Evolutionary conservation across 306 rosid species (phyloP).

Genomic region (Sicyos edulis): DNA sequence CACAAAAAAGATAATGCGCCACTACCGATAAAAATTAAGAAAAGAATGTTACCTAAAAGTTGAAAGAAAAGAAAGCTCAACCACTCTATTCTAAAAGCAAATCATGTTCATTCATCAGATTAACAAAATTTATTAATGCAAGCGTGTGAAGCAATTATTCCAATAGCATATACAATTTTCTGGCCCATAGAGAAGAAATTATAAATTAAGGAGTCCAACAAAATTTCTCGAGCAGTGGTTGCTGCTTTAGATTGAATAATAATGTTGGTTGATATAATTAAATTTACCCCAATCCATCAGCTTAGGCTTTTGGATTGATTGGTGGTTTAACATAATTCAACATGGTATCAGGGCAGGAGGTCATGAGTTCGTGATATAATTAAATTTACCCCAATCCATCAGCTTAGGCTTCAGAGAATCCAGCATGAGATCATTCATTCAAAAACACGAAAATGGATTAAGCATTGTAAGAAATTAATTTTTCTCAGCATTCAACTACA

Average conservation of each 20-base stretch:
- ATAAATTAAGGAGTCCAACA: not conserved
- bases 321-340: too few species aligned
- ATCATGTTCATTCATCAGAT: not conserved
- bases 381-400: too few species aligned
- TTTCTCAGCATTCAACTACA: not conserved
- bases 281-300: too few species aligned
- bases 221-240: not conserved
- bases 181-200: not conserved
- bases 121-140: not conserved
- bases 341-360: too few species aligned
- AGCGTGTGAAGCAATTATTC: not conserved
- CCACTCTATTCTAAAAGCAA: not conserved
- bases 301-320: too few species aligned
- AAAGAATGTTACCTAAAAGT: not conserved
- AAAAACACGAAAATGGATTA: not conserved
- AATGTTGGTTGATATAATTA: too few species aligned
- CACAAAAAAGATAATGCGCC: not conserved
- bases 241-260: not conserved
- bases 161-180: not conserved
- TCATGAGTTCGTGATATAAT: too few species aligned
- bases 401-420: too few species aligned
- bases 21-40: not conserved
- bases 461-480: not conserved
- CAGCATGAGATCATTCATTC: not conserved
- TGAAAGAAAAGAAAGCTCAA: not conserved